Evolutionary conservation across 1,139 yeast species (phyloP).

Genomic region (Taphrina deformans): DNA sequence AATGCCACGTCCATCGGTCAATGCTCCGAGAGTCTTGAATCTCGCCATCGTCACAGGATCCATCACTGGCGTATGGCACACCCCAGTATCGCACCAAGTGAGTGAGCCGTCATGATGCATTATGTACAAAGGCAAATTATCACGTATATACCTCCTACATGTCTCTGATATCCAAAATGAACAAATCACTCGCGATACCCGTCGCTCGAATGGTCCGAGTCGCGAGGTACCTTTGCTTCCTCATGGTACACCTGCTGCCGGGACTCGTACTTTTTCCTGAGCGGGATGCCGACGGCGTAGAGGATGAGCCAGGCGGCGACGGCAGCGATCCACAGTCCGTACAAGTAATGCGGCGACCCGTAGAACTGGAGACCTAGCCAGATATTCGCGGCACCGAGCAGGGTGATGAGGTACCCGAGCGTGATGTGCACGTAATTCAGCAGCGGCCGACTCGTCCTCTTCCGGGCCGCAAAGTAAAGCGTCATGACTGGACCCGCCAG

Average conservation of each 20-base stretch:
- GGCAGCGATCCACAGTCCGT: not conserved
- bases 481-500: not conserved
- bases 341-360: slow-evolving; percentile 8
- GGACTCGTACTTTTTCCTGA: not conserved
- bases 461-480: not conserved
- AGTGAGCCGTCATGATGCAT: too few species aligned
- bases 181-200: too few species aligned
- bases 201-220: not conserved
- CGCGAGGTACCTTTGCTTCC: not conserved
- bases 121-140: too few species aligned
- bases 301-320: slow-evolving; percentile 1
- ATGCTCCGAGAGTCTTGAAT: slow-evolving; percentile 75
- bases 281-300: not conserved
- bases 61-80: slow-evolving; percentile 43
- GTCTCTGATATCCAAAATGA: too few species aligned
- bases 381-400: slow-evolving; percentile 1
- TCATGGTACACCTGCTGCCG: not conserved
- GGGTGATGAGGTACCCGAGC: not conserved
- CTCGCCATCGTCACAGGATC: slow-evolving; percentile 62
- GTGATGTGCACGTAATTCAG: slow-evolving; percentile 2
- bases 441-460: not conserved
- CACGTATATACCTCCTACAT: not conserved
- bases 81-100: not conserved
- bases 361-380: not conserved
- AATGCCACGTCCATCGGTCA: slow-evolving; percentile 57